A percentile compares a stretch with the other conserved stretches of the same genome.
Conservation (phyloP, 306 rosid genomes). For the Corylus heterophylla region DNA sequence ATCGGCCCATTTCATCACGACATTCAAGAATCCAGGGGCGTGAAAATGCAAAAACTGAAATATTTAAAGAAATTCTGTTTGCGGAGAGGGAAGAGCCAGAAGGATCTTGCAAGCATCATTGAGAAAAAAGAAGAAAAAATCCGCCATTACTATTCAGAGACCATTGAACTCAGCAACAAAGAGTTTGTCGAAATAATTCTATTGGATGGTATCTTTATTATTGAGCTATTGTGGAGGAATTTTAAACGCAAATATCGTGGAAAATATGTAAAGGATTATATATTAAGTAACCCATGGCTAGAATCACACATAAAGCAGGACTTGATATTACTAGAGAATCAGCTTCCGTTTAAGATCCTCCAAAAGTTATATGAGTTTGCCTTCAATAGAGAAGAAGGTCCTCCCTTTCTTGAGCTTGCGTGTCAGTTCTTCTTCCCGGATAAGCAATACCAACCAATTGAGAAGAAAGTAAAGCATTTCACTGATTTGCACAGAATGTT, state of each 20-base stretch:
- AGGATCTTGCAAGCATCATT: background rate
- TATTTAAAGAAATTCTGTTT: background rate
- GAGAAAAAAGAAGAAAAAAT: background rate
- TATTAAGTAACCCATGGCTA: background rate
- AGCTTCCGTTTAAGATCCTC: constrained; percentile 30
- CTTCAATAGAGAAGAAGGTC: background rate
- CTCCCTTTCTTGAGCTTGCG: background rate
- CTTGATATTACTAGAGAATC: constrained; percentile 36
- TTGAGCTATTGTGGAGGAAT: constrained; percentile 21
- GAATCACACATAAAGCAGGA: constrained; percentile 16
- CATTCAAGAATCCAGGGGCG: background rate
- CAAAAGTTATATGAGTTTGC: background rate
- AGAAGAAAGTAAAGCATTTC: background rate
- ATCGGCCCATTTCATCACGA: constrained; percentile 28
- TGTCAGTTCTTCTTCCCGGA: background rate
- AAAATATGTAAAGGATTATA: background rate
- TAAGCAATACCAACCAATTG: background rate
- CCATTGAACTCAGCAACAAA: background rate
- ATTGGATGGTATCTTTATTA: constrained; percentile 28
- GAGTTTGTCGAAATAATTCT: background rate
- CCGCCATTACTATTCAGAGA: background rate
- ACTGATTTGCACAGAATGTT: background rate
- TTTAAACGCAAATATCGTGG: accelerated
- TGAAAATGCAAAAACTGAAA: background rate
- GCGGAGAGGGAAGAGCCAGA: background rate